Evolutionary conservation across 169 alveolate species (phyloP).

Genomic region (Plasmodium ovale): DNA sequence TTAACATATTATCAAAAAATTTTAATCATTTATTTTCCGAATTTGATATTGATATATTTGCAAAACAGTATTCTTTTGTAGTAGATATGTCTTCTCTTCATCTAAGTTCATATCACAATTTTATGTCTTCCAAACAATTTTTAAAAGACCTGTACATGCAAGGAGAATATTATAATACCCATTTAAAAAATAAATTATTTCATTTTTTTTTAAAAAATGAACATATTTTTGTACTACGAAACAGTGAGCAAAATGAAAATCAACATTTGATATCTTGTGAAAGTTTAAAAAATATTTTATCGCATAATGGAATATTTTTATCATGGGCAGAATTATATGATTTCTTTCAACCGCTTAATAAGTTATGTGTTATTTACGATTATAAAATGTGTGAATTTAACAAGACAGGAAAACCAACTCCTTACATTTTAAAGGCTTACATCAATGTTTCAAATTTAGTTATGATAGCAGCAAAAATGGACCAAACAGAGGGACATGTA

Average conservation of each 20-base stretch:
- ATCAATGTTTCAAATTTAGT: slow-evolving; percentile 42
- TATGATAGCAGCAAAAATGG: neutral
- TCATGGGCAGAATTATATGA: slow-evolving; percentile 74
- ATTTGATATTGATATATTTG: slow-evolving; percentile 36
- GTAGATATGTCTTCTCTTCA: slow-evolving; percentile 63
- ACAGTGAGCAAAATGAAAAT: slow-evolving; percentile 6
- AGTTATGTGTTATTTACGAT: slow-evolving; percentile 45
- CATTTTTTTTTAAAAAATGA: slow-evolving; percentile 27
- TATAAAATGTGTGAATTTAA: neutral
- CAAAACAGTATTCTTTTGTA: slow-evolving; percentile 27
- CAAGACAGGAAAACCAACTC: slow-evolving; percentile 14
- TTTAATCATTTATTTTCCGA: slow-evolving; percentile 65
- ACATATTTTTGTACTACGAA: slow-evolving; percentile 19
- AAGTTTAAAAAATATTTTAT: slow-evolving; percentile 22
- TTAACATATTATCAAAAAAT: slow-evolving; percentile 32
- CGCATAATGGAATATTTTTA: slow-evolving; percentile 32
- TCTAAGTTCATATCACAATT: slow-evolving; percentile 45
- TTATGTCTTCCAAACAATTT: slow-evolving; percentile 16
- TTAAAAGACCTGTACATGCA: slow-evolving; percentile 48
- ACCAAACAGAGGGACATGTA: neutral
- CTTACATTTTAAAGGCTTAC: slow-evolving; percentile 60
- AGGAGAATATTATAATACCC: slow-evolving; percentile 38
- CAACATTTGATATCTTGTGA: slow-evolving; percentile 49
- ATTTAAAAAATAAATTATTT: slow-evolving; percentile 42
- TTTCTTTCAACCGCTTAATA: slow-evolving; percentile 61